Percentiles rank a stretch among this genome's conserved stretches.
phyloP scores from a whole-genome alignment of 352 stramenopile genomes.

The Blastocystis sp. region DNA sequence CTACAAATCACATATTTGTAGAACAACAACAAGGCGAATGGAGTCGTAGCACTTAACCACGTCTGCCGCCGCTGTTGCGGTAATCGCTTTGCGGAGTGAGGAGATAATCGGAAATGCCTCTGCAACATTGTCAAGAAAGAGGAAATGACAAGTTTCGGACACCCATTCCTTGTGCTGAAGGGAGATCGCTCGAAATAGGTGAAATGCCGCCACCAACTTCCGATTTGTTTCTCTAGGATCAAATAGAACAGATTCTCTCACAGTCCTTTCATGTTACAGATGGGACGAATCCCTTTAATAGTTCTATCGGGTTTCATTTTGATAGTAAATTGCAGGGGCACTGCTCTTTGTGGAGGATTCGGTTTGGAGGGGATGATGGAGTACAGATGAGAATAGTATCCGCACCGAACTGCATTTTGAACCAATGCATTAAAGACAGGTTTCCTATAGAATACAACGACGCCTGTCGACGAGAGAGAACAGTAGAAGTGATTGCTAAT shows the following conservation, averaged over 20 bases:
- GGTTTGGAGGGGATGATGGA: neutral
- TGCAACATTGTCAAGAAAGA: neutral
- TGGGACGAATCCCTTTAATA: neutral
- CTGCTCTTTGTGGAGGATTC: neutral
- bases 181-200: neutral
- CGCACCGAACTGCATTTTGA: neutral
- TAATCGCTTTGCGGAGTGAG: no score
- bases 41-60: conserved; percentile 1
- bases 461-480: no score
- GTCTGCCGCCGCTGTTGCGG: neutral
- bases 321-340: neutral
- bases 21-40: neutral
- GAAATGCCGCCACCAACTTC: neutral
- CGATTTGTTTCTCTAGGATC: neutral
- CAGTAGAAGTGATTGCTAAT: neutral
- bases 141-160: neutral
- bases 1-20: neutral
- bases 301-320: neutral
- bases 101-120: neutral
- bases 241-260: neutral
- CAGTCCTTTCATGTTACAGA: neutral
- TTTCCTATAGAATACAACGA: conserved; percentile 30
- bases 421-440: neutral
- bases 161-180: neutral
- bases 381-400: neutral